Evolutionary conservation across 2,329 filamentous ascomycete genomes (phyloP), one percentile per base, ranked within the genome.

Genomic region (Calonectria multiphialidica): DNA sequence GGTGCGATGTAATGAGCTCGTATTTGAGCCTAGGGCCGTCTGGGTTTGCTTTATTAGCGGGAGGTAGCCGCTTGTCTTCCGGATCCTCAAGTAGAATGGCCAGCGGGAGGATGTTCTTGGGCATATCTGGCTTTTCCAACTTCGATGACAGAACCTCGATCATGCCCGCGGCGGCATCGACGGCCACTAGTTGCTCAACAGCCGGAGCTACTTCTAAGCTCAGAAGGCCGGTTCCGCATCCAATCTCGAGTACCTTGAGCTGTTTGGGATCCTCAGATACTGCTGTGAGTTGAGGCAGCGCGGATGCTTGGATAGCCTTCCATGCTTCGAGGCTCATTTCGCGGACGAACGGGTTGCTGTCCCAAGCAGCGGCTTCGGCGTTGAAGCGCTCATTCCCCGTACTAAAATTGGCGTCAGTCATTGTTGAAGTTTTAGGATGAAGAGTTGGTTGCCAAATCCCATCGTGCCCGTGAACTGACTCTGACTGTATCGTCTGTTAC

Each of bases 91-190:
- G 83, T 12, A 88, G 76, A 0, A 86, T 81, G 57, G 84, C 86
- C 12, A 91, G 78, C 0, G 88, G 83, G 8, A 80, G 75, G 23
- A 90, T 83, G 63, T 89, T 90, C 2, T 79, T 75, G 65, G 82
- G 70, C 1, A 77, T 57, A n/a, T 75, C 66, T 3, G 79, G 66
- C 30, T 75, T 67, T 1, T 69, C 28, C 12, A 89, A 80, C 76
- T 90, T 90, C 1, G 78, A 64, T 18, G 82, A 77, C 57, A 91
- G 85, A 0, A 86, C 87, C 2, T 84, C 82, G 37, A 91, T 87
- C 89, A 91, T 91, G 64, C 88, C 89, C 18, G 84, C 78, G 2
- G 89, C 86, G 0, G 88, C 85, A 74, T 91, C 89, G 23, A 91
- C 84, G 49, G 89, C 89, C 2, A 89, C 84, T 6, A 91, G 78